Base-by-base conservation (phyloP, 164 flowering plant species). In the Chimonanthus praecox region DNA sequence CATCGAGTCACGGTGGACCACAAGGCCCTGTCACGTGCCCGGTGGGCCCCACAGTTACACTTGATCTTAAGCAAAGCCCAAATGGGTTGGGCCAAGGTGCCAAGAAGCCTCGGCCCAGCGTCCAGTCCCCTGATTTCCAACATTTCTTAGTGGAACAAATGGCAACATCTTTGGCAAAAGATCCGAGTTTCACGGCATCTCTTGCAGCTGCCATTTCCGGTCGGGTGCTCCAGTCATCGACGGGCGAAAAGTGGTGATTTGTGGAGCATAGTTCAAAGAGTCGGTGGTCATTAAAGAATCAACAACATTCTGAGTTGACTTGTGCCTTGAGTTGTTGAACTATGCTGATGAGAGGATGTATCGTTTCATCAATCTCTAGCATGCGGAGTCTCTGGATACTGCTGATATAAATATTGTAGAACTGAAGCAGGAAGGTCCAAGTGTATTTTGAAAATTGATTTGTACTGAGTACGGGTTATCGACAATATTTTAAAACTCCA, bases 201-300 rank as follows among this genome's bases (percentile, higher is more conserved):
- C 69, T 87, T 21, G 88, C 88, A 13, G 78, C 83, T 2, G 86
- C 86, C 21, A 80, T 87, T 72, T 79, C 86, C 13, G 73, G 82
- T 2, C 72, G 80, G 47, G 8, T 77, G 61, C 69, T 73, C 18
- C 72, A 67, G 16, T 21, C 62, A n/a, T 66, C 73, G 8, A 11
- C 47, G 4, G 70, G 48, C 49, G 65, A 68, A 3, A 71, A 74
- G 67, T 74, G 73, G 67, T 66, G 67, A 66, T 33, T 33, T 1
- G 1, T 33, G 33, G 33, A 33, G 33, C 33, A 33, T 33, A 33
- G 33, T 33, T 33, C 33, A 33, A 33, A 33, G 33, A 33, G 1
- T 33, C 33, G 33, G 33, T 33, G 0, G 33, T 33, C 1, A 33
- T 33, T 33, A 33, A 33, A 33, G 33, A 33, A 1, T 33, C 33